Base-by-base conservation (phyloP, 1,284 basidiomycete genomes). In the Ceratobasidium sp. region DNA sequence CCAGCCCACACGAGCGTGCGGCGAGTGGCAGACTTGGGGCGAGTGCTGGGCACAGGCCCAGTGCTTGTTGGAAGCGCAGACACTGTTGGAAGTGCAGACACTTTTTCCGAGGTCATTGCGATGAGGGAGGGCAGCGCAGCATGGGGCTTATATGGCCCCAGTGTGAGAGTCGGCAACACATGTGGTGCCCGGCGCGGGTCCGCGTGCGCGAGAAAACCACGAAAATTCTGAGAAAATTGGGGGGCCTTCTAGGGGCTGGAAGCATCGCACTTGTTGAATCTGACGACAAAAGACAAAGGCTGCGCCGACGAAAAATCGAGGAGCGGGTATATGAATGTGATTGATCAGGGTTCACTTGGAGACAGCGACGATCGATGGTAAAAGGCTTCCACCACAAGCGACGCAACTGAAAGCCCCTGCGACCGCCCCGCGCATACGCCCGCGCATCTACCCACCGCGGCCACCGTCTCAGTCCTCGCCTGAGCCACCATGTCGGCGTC, bases 271-370 rank as follows among this genome's bases (percentile, higher is more conserved):
- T 29, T 31, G 27, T 56, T n/a, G 22, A 56, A 24, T 24, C 53
- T 31, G 27, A 24, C 14, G 53, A 56, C 53, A 34, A 22, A 29
- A 27, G 24, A 53, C 49, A 24, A 24, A 1, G 8, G 49, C 49
- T 5, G 43, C 43, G 43, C 24, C 49, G 49, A 34, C 2, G 16
- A 56, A 56, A 56, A 61, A 61, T 9, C n/a, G 58, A n/a, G 22
- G 58, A 37, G 31, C 43, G 43, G 43, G 43, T 41, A 61, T 39
- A 58, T 39, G 16, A 61, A 39, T 22, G 19, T 46, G 39, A 62
- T 46, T 13, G 61, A 62, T 43, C 43, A 62, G 43, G 61, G 61
- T 43, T 62, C 61, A 27, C 39, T 16, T 62, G 61, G 58, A 61
- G 58, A 61, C 58, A 37, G 58, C 46, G 22, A 22, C 46, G 2